Conservation (phyloP, 2,329 filamentous ascomycete genomes). For the Pseudodiploospora longispora region DNA sequence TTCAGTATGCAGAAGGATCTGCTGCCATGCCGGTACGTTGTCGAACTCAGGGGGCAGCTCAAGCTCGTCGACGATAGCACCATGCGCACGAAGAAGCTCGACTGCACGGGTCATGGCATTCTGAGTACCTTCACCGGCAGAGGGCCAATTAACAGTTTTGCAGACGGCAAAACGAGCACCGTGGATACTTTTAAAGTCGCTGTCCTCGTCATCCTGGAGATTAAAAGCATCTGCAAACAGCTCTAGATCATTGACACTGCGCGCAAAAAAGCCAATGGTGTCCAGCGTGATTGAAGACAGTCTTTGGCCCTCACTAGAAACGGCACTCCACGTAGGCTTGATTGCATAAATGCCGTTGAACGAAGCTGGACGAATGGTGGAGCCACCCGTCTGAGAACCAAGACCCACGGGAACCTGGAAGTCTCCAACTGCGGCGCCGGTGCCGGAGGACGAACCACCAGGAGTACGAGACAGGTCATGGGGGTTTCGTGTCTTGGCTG, state of each 20-base stretch:
- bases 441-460: conserved; percentile 60
- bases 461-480: conserved; percentile 59
- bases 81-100: conserved; percentile 32
- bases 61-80: conserved; percentile 49
- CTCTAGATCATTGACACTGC: conserved; percentile 49
- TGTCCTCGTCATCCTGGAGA: conserved; percentile 41
- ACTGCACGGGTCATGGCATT: conserved; percentile 34
- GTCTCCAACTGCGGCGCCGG: conserved; percentile 57
- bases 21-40: conserved; percentile 43
- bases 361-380: conserved; percentile 53
- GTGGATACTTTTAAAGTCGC: conserved; percentile 25
- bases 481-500: conserved; percentile 51
- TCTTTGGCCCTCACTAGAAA: conserved; percentile 54
- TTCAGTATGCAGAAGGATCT: conserved; percentile 41
- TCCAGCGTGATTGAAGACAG: conserved; percentile 52
- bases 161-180: conserved; percentile 46
- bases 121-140: conserved; percentile 35
- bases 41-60: conserved; percentile 42
- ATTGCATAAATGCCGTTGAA: conserved; percentile 58
- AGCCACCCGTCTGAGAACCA: conserved; percentile 60
- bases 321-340: conserved; percentile 58
- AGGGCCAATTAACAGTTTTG: conserved; percentile 44
- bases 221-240: conserved; percentile 46
- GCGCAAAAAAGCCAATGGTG: conserved; percentile 53
- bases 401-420: conserved; percentile 52